phyloP scores from a whole-genome alignment of 2,329 filamentous ascomycete genomes.

The Escovopsis sp. region DNA sequence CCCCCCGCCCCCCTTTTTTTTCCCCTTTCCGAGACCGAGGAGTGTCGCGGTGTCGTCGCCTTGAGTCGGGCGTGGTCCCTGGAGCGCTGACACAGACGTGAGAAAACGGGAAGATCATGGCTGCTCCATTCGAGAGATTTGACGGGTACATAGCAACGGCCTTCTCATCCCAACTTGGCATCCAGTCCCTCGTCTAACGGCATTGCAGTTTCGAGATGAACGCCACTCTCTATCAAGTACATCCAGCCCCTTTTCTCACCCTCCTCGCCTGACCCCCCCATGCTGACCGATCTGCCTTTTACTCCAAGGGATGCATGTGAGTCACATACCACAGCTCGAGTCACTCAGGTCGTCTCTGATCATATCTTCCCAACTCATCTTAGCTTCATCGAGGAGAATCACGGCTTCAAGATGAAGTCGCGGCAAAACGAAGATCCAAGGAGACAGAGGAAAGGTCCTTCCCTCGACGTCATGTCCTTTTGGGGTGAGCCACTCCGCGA shows the following conservation, averaged over 20 bases:
- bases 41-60: constrained; percentile 3
- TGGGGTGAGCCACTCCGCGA: constrained; percentile 49
- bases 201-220: constrained; percentile 78
- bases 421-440: constrained; percentile 37
- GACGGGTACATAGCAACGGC: constrained; percentile 42
- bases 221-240: constrained; percentile 75
- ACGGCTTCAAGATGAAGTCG: constrained; percentile 52
- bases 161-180: not conserved
- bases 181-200: constrained; percentile 7
- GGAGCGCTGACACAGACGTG: not conserved
- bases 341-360: too few relatives aligned
- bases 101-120: constrained; percentile 53
- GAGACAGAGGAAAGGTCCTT: constrained; percentile 23
- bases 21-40: not conserved
- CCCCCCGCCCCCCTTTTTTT: not conserved
- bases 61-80: not conserved
- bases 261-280: not conserved
- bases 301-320: constrained; percentile 38
- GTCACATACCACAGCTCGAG: constrained; percentile 8
- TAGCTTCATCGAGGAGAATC: constrained; percentile 89
- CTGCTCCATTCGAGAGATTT: constrained; percentile 63
- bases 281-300: constrained; percentile 4
- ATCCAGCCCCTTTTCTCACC: not conserved
- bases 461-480: constrained; percentile 75
- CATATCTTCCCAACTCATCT: too few relatives aligned